phyloP scores from a whole-genome alignment of 345 rosid genomes.

The Sonneratia caseolaris region DNA sequence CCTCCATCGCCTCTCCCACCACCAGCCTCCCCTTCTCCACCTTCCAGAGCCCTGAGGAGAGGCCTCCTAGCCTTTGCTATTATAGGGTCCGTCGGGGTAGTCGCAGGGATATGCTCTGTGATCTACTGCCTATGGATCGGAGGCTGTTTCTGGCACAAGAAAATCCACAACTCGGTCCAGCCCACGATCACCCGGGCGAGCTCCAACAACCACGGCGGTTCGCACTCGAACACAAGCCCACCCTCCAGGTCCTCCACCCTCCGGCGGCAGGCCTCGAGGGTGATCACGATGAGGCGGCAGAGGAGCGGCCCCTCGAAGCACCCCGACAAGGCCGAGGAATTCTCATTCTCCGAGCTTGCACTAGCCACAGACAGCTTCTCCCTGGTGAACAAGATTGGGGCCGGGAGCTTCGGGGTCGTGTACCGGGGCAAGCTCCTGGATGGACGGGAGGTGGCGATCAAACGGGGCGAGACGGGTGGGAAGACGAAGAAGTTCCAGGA shows the following conservation, averaged over 20 bases:
- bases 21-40: slow-evolving; percentile 17
- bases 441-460: slow-evolving; percentile 83
- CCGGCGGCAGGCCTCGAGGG: slow-evolving; percentile 66
- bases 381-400: slow-evolving; percentile 67
- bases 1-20: slow-evolving; percentile 1
- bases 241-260: slow-evolving; percentile 57
- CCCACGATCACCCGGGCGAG: slow-evolving; percentile 72
- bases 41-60: slow-evolving; percentile 30
- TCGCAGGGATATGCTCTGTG: slow-evolving; percentile 51
- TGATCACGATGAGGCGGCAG: slow-evolving; percentile 55
- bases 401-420: slow-evolving; percentile 84
- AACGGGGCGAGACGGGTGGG: slow-evolving; percentile 66
- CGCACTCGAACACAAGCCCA: slow-evolving; percentile 40
- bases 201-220: slow-evolving; percentile 17
- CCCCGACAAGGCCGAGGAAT: slow-evolving; percentile 72
- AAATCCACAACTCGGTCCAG: slow-evolving; percentile 86
- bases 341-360: slow-evolving; percentile 55
- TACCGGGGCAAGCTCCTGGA: slow-evolving; percentile 61
- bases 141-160: slow-evolving; percentile 68
- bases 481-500: slow-evolving; percentile 69
- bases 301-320: slow-evolving; percentile 92
- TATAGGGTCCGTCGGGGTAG: slow-evolving; percentile 60
- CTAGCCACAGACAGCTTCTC: slow-evolving; percentile 70
- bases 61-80: slow-evolving; percentile 65
- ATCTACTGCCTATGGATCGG: slow-evolving; percentile 70